Evolutionary conservation across 2,329 filamentous ascomycete genomes (phyloP).

Genomic region (Alternaria infectoria): DNA sequence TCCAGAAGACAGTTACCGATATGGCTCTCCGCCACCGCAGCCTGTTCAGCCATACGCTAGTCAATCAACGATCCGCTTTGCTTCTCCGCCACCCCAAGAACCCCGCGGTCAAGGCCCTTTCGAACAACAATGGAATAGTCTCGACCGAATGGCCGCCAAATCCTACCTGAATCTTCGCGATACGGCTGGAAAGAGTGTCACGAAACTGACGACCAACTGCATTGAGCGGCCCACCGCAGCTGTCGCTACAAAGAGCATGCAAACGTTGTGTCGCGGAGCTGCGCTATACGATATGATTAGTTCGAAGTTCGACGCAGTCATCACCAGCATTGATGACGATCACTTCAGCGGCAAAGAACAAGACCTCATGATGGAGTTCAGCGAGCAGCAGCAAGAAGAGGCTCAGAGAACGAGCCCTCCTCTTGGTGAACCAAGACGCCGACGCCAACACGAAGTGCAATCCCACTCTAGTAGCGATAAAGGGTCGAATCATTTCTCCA

Average conservation of each 20-base stretch:
- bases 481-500: constrained; percentile 63
- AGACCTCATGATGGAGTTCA: constrained; percentile 52
- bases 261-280: constrained; percentile 49
- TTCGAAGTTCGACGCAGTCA: constrained; percentile 68
- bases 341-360: constrained; percentile 59
- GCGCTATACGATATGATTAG: constrained; percentile 66
- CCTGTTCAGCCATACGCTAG: constrained; percentile 22
- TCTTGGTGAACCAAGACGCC: constrained; percentile 17
- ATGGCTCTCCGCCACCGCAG: constrained; percentile 23
- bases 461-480: constrained; percentile 22
- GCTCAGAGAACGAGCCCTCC: constrained; percentile 23
- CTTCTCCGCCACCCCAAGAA: constrained; percentile 24
- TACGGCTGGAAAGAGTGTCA: constrained; percentile 33
- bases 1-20: constrained; percentile 17
- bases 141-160: constrained; percentile 38
- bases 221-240: constrained; percentile 40
- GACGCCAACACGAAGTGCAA: constrained; percentile 19
- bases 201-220: constrained; percentile 34
- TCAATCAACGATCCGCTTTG: constrained; percentile 29
- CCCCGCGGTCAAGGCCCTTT: constrained; percentile 28
- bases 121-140: constrained; percentile 37
- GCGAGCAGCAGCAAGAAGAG: constrained; percentile 19
- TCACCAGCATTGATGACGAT: constrained; percentile 75
- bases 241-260: constrained; percentile 42
- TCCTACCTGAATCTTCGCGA: constrained; percentile 38